Base-by-base conservation (phyloP, 805 yeast genomes). In the Ogataea pignaliae region DNA sequence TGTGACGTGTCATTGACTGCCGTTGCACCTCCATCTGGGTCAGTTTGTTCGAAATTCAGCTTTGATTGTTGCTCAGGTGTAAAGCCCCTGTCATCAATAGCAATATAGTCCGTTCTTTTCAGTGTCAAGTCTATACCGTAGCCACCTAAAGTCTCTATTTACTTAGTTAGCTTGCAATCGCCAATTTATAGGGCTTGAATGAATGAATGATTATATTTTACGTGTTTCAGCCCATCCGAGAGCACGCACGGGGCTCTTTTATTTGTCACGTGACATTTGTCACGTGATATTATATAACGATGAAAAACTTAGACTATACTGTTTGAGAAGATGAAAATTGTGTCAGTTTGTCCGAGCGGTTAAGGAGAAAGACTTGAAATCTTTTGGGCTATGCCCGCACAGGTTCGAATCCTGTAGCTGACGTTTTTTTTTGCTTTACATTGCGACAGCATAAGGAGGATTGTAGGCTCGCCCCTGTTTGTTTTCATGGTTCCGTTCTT, bases 71-170 rank as follows among this genome's bases (percentile, higher is more conserved):
- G 59, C 28, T 60, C 57, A 31, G 45, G 48, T n/a, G 57, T 51
- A 38, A 46, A 53, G 21, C 72, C 77, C 38, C 83, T 66, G 52
- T 82, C 88, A 53, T 82, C 88, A 39, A 81, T 72, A 3, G 74
- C 86, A 26, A 81, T 66, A 46, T 83, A 81, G 51, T 83, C 88
- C 0, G 87, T 78, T 50, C 84, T 68, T 53, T 85, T 85, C 47
- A 85, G 55, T 1, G 81, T 75, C 36, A 84, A 58, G 36, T 76
- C 84, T 14, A 75, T 81, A 1, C 89, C 93, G 60, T 79, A 88
- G 0, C 91, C 93, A 10, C 72, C 52, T 8, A 81, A 50, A 0
- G 42, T 13, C 36, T 70, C 75, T 11, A 43, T 43, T 12, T 60
- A n/a, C n/a, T n/a, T n/a, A n/a, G n/a, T n/a, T n/a, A n/a, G n/a